phyloP scores from a whole-genome alignment of 106 monocot species.

The Acorus calamus region DNA sequence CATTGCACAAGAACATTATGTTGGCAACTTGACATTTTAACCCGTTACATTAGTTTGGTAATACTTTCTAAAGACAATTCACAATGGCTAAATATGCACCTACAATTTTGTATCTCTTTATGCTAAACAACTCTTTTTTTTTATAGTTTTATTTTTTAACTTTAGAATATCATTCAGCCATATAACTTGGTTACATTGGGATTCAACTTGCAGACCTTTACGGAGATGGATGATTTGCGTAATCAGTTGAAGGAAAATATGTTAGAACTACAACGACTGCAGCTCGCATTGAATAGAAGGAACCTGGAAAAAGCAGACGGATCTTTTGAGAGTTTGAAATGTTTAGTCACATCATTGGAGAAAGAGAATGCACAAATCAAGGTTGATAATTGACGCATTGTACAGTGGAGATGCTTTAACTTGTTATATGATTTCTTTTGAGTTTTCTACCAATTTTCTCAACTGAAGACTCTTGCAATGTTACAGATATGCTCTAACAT shows the following conservation, averaged over 20 bases:
- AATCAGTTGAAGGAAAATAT: constrained; percentile 10
- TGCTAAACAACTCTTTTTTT: background rate
- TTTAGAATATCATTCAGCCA: too few relatives aligned
- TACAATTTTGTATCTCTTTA: background rate
- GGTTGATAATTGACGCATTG: constrained; percentile 24
- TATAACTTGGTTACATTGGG: too few relatives aligned
- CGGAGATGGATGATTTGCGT: constrained; percentile 13
- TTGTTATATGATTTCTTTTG: background rate
- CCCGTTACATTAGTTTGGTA: background rate
- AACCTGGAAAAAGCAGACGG: constrained; percentile 24
- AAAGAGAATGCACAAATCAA: constrained; percentile 57
- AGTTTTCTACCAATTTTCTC: background rate
- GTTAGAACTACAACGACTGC: constrained; percentile 35
- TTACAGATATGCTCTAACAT: too few relatives aligned
- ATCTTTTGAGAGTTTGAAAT: constrained; percentile 39
- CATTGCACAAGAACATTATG: background rate
- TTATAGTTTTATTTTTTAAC: background rate
- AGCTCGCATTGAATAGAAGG: constrained; percentile 37
- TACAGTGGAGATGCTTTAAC: background rate
- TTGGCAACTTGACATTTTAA: background rate
- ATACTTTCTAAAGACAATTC: too few relatives aligned
- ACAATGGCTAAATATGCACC: too few relatives aligned
- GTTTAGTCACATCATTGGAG: constrained; percentile 22
- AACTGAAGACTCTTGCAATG: too few relatives aligned
- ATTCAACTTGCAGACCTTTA: constrained; percentile 7